Conservation (phyloP, 495 filamentous ascomycete genomes). For the Letharia lupina region DNA sequence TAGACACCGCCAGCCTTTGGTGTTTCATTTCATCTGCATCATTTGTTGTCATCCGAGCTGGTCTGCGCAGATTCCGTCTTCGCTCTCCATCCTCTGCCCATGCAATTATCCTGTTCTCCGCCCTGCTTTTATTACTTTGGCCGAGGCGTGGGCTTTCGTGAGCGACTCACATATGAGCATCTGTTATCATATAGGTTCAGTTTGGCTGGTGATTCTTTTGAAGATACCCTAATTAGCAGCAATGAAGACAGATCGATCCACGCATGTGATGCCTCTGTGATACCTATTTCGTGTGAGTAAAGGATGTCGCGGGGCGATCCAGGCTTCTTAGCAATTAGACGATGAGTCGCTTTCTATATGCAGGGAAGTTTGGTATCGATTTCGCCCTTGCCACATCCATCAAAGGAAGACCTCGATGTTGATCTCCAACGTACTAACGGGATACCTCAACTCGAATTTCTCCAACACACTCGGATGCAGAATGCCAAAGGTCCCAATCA, state of each 20-base stretch:
- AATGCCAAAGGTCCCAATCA: slow-evolving; percentile 86
- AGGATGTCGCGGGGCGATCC: background rate
- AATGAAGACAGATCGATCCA: background rate
- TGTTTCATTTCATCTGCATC: background rate
- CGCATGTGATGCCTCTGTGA: background rate
- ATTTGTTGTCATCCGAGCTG: background rate
- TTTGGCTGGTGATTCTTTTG: background rate
- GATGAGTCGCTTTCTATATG: background rate
- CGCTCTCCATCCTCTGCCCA: background rate
- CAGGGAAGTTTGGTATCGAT: background rate
- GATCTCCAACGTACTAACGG: slow-evolving; percentile 89
- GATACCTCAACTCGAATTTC: slow-evolving; percentile 88
- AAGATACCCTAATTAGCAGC: slow-evolving; percentile 1
- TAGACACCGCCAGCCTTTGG: background rate
- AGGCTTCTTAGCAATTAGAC: background rate
- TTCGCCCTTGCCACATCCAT: background rate
- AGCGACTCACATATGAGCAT: background rate
- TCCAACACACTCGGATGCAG: slow-evolving; percentile 87
- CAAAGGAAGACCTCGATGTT: slow-evolving; percentile 93
- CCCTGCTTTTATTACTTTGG: background rate
- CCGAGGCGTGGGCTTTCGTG: background rate
- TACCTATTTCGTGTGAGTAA: background rate
- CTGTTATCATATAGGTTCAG: background rate
- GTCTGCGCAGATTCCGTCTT: background rate
- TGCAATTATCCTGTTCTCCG: background rate